Conservation (phyloP, 2,329 filamentous ascomycete genomes). For the Clarireedia hainanense region DNA sequence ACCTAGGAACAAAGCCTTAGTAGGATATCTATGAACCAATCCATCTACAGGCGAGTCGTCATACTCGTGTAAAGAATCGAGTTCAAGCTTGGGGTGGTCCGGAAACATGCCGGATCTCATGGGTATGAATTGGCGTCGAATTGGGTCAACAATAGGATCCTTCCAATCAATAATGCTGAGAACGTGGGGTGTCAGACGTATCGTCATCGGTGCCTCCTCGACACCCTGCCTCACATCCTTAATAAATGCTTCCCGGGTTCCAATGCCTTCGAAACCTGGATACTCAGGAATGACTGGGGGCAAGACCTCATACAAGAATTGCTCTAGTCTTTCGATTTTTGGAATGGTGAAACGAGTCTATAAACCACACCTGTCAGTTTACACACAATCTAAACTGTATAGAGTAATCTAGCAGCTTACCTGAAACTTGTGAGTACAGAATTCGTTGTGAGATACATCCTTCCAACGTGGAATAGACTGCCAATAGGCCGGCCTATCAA, state of each 20-base stretch:
- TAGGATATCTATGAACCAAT: constrained; percentile 55
- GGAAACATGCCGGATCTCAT: constrained; percentile 43
- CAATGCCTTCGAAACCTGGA: constrained; percentile 30
- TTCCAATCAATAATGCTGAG: constrained; percentile 52
- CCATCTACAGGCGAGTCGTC: constrained; percentile 48
- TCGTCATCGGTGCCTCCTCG: constrained; percentile 48
- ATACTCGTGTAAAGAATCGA: constrained; percentile 53
- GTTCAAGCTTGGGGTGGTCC: constrained; percentile 45
- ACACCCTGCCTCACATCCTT: constrained; percentile 46
- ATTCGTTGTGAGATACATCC: constrained; percentile 39
- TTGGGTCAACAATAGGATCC: constrained; percentile 49
- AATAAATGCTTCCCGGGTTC: constrained; percentile 45
- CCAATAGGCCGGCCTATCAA: constrained; percentile 37
- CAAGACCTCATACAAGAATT: constrained; percentile 42
- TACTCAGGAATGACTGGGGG: constrained; percentile 40
- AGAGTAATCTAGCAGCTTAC: constrained; percentile 33
- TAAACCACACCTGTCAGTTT: neutral
- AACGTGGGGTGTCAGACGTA: constrained; percentile 53
- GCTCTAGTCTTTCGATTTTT: constrained; percentile 28
- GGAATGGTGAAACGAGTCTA: constrained; percentile 1
- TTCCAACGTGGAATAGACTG: constrained; percentile 42
- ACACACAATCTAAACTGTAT: neutral
- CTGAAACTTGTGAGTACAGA: constrained; percentile 47
- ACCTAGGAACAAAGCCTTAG: constrained; percentile 56
- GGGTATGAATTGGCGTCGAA: constrained; percentile 54